phyloP scores from a whole-genome alignment of 352 stramenopile species.

The Pythium vanterpoolii region DNA sequence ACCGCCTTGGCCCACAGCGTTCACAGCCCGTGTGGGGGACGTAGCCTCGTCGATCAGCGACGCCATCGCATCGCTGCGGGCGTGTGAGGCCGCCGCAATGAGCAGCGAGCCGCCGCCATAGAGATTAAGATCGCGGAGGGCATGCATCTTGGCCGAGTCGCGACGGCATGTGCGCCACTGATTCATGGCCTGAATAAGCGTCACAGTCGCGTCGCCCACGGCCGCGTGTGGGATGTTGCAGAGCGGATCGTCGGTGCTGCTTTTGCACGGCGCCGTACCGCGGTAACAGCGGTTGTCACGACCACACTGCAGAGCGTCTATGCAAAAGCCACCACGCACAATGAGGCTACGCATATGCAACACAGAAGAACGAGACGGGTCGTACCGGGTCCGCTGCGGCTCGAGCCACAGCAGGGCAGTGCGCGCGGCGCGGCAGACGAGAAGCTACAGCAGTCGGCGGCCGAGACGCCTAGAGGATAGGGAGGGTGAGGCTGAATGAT shows the following conservation, averaged over 20 bases:
- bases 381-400: constrained; percentile 22
- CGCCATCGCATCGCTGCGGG: constrained; percentile 17
- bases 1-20: constrained; percentile 12
- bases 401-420: constrained; percentile 27
- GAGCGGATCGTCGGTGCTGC: constrained; percentile 35
- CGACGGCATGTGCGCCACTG: constrained; percentile 27
- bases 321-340: background rate
- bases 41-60: constrained; percentile 23
- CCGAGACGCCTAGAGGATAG: constrained; percentile 23
- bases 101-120: constrained; percentile 25
- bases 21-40: background rate
- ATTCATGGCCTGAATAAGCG: constrained; percentile 3
- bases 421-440: constrained; percentile 13
- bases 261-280: constrained; percentile 22
- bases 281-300: constrained; percentile 26
- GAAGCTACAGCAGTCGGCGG: constrained; percentile 34
- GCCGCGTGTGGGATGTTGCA: constrained; percentile 31
- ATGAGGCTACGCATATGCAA: no score
- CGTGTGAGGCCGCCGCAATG: constrained; percentile 17
- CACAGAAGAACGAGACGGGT: background rate
- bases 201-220: constrained; percentile 2
- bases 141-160: constrained; percentile 24
- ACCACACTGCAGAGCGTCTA: constrained; percentile 29
- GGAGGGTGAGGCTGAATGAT: no score
- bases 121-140: constrained; percentile 15